Conservation (phyloP, 2,329 filamentous ascomycete species). For the Alternaria consortialis region DNA sequence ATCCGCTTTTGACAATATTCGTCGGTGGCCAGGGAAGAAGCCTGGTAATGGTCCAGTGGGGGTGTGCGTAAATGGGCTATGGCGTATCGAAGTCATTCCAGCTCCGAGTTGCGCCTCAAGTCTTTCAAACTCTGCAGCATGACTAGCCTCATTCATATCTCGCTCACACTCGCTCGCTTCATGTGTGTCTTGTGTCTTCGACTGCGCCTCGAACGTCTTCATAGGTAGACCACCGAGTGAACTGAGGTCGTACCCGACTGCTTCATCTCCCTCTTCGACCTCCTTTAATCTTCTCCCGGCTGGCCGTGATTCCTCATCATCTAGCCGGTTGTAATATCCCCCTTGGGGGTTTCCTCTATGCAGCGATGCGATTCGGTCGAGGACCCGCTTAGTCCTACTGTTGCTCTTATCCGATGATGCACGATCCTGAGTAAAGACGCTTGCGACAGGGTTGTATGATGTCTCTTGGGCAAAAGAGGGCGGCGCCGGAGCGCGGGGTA, state of each 20-base stretch:
- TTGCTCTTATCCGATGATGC: slow-evolving; percentile 28
- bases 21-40: slow-evolving; percentile 29
- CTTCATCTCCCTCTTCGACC: slow-evolving; percentile 45
- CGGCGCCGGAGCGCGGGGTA: slow-evolving; percentile 43
- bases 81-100: slow-evolving; percentile 48
- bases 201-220: slow-evolving; percentile 31
- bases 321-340: slow-evolving; percentile 41
- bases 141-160: slow-evolving; percentile 42
- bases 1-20: slow-evolving; percentile 30
- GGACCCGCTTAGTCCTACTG: slow-evolving; percentile 40
- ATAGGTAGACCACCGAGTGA: slow-evolving; percentile 42
- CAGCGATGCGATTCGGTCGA: slow-evolving; percentile 45
- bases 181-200: slow-evolving; percentile 17
- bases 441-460: slow-evolving; percentile 38
- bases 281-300: slow-evolving; percentile 23
- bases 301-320: slow-evolving; percentile 42
- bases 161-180: slow-evolving; percentile 30
- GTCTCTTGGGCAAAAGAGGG: slow-evolving; percentile 43
- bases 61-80: slow-evolving; percentile 45
- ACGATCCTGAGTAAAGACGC: slow-evolving; percentile 29
- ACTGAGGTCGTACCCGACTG: slow-evolving; percentile 39
- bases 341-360: slow-evolving; percentile 27
- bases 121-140: slow-evolving; percentile 47
- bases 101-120: slow-evolving; percentile 48
- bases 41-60: slow-evolving; percentile 20